Base-by-base conservation (phyloP, 257 asterid species). In the Anisodus acutangulus region DNA sequence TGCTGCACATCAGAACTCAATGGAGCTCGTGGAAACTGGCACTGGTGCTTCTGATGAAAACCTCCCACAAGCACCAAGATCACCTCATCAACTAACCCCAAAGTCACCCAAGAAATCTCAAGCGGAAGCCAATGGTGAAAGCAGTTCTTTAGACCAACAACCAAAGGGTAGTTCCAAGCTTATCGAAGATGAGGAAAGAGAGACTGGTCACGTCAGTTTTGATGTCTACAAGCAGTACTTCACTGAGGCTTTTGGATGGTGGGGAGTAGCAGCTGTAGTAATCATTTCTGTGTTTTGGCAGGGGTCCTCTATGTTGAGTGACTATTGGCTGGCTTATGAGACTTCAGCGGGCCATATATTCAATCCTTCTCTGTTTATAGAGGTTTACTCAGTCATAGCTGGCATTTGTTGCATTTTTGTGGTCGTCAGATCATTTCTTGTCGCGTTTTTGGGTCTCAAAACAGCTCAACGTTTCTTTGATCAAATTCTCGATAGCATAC, bases 271-370 rank as follows among this genome's bases (percentile, higher is more conserved):
- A 16, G 92, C 83, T 31, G 90, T 89, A 9, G 13, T 92, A 16
- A 12, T 88, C 19, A 5, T 82, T 35, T 88, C 96, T 19, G 0
- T 91, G 31, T 6, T 81, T 2, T 94, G 93, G 94, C 97, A 92
- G 82, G 6, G 74, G 7, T 76, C 89, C 39, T 67, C 81, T 17
- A 90, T 92, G 93, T 64, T 90, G 6, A 84, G 85, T 71, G 97
- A 94, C 83, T 94, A 92, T 79, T 94, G 97, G 98, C 87, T 94
- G 82, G 94, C 97, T 1, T 91, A 91, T 26, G 95, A 91, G 83
- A 94, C 98, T 71, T 89, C 97, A 8, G 84, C 64, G n/a, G 45
- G 55, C 6, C 89, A 17, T 45, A 19, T 13, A 2, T 93, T 90
- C 9, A 79, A 82, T 13, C 91, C 95, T 49, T 86, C 88, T 37